phyloP scores from a whole-genome alignment of 352 stramenopile species.

The Phytophthora pistaciae region DNA sequence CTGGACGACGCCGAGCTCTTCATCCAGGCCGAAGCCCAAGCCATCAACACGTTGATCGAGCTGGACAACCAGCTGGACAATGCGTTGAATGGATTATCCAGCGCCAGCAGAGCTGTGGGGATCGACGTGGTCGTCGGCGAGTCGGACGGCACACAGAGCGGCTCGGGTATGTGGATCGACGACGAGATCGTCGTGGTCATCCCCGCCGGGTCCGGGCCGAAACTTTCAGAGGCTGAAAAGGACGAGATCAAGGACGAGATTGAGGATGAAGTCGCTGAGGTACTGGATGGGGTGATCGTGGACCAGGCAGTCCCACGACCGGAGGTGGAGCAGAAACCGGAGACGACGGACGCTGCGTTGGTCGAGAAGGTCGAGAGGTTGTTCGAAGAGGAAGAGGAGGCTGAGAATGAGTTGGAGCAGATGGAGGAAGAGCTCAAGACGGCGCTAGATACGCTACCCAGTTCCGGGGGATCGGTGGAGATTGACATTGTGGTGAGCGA shows the following conservation, averaged over 20 bases:
- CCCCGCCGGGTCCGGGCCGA: neutral
- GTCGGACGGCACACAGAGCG: neutral
- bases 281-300: conserved; percentile 23
- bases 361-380: conserved; percentile 16
- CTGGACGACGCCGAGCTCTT: conserved; percentile 16
- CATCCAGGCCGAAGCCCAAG: conserved; percentile 24
- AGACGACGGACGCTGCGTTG: neutral
- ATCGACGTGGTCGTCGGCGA: conserved; percentile 28
- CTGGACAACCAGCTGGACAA: conserved; percentile 21
- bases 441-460: conserved; percentile 12
- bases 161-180: conserved; percentile 7
- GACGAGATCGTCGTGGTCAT: conserved; percentile 27
- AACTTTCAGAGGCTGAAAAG: neutral
- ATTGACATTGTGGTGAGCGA: conserved; percentile 29
- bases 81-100: conserved; percentile 9
- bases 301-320: neutral
- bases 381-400: conserved; percentile 29
- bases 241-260: conserved; percentile 14
- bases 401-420: conserved; percentile 14
- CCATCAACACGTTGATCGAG: conserved; percentile 25
- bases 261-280: conserved; percentile 11
- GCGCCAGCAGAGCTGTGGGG: conserved; percentile 6
- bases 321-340: neutral
- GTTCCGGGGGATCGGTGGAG: neutral
- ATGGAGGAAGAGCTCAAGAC: conserved; percentile 22